phyloP scores from a whole-genome alignment of 495 filamentous ascomycete species.

The Aspergillus campestris region DNA sequence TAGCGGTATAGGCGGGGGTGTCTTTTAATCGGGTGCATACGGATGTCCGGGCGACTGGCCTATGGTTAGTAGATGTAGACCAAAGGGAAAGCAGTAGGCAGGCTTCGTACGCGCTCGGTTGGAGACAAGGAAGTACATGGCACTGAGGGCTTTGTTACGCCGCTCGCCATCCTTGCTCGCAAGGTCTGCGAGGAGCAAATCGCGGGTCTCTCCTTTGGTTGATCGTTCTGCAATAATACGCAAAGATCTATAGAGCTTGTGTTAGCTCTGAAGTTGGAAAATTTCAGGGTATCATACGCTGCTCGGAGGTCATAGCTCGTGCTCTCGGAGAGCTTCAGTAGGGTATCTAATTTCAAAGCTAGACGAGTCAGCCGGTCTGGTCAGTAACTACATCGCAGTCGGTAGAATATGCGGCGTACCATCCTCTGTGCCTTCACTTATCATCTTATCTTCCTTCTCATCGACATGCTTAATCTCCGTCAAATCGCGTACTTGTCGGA shows the following conservation, averaged over 20 bases:
- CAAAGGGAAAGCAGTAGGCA: background rate
- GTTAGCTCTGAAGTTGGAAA: background rate
- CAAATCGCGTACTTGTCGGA: constrained; percentile 37
- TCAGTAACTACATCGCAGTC: background rate
- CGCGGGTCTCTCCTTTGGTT: constrained; percentile 32
- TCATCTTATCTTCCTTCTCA: constrained; percentile 35
- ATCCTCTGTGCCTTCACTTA: constrained; percentile 41
- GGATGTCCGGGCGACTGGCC: constrained; percentile 32
- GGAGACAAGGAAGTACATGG: constrained; percentile 36
- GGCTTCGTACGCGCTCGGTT: constrained; percentile 31
- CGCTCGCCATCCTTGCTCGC: constrained; percentile 25
- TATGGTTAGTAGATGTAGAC: constrained; percentile 5
- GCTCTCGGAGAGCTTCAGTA: constrained; percentile 40
- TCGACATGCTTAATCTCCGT: constrained; percentile 40
- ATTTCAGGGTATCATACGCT: constrained; percentile 30
- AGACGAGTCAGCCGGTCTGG: background rate
- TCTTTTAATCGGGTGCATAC: constrained; percentile 31
- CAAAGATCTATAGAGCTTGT: constrained; percentile 26
- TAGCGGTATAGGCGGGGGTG: constrained; percentile 28
- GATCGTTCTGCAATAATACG: constrained; percentile 43
- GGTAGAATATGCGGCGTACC: constrained; percentile 15
- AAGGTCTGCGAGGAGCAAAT: constrained; percentile 35
- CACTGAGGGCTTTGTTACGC: constrained; percentile 32
- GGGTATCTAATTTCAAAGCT: constrained; percentile 45
- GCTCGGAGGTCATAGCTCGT: constrained; percentile 43